Base-by-base conservation (phyloP, 2,329 filamentous ascomycete species). In the Neofusicoccum parvum region DNA sequence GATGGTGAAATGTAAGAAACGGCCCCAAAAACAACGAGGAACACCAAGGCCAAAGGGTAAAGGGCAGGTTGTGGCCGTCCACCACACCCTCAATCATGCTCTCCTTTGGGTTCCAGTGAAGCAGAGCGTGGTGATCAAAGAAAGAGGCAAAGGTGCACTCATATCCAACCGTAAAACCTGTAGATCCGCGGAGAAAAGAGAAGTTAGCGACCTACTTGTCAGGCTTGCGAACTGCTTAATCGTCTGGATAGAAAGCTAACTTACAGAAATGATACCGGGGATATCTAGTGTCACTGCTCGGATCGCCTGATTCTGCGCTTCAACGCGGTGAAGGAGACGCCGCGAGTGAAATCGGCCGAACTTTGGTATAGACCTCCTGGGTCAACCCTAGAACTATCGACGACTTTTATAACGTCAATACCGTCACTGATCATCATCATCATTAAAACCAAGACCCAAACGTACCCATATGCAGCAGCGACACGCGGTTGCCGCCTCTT, bases 401-500 rank as follows among this genome's bases (percentile, higher is more conserved):
- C 62, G 62, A 37, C 62, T 64, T 64, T 4, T 27, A 20, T 27
- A 6, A 46, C 23, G 39, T 64, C 17, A 64, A 27, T 17, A 23
- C 12, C n/a, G 17, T 15, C 11, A 37, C 12, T 10, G n/a, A 9
- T 1, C 17, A 34, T 32, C 36, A 12, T 53, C 15, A 10, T 17
- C 7, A 7, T n/a, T 32, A 32, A 5, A 32, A 32, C 6, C 27
- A 15, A 7, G 15, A 7, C 6, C n/a, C 9, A 6, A 11, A 54
- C 62, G 37, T 56, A 76, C 74, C 75, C 73, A 56, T 78, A 79
- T 43, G 72, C 76, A 51, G 74, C 70, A 65, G 73, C 76, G 9
- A 76, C 74, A 64, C 74, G 72, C 32, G 74, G 72, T 32, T 69
- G 68, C 51, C 75, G 73, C 59, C 76, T 69, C 67, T 79, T 79